Base-by-base conservation (phyloP, 208 protist genomes). In the Trypanosoma rangeli region DNA sequence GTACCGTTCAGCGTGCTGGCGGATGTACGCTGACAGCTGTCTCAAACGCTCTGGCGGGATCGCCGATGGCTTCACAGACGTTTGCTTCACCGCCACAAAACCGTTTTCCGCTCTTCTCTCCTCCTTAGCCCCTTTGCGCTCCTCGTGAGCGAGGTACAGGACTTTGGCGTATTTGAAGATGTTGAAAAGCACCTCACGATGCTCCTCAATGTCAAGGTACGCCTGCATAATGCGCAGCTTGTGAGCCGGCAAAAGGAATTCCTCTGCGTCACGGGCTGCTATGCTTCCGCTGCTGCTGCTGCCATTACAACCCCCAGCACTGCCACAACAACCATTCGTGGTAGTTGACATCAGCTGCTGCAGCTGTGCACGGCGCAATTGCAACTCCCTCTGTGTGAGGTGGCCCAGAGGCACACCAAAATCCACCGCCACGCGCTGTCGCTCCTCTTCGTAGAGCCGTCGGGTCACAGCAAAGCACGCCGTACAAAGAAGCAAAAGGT, bases 401-500 rank as follows among this genome's bases (percentile, higher is more conserved):
- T 74, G 72, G 4, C 48, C 46, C 22, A 87, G 57, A 16, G 82
- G 85, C 64, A 88, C 78, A 56, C 78, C 77, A 72, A 82, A 88
- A 57, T 83, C 76, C 9, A 61, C 66, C 18, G 75, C 76, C 1
- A 88, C 64, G 29, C 60, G 37, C 33, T 42, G 35, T 15, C 74
- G 58, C 63, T 80, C 77, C 24, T 49, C 24, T 16, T 82, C 78
- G 52, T 86, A 86, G 0, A 80, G n/a, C 3, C 4, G 26, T 24
- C 75, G 67, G n/a, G 76, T 68, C 46, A 24, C 66, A 28, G 75
- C 71, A 73, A 91, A 91, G 70, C 80, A 91, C 22, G 15, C 64
- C 22, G 79, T 78, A 60, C 82, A 90, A 33, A 90, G 48, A 29
- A 90, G 74, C 52, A 91, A 70, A 33, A 91, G 53, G 42, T 91